A percentile compares a stretch with the other conserved stretches of the same genome.
Conservation (phyloP, 75 land plant genomes). For the Larix kaempferi region DNA sequence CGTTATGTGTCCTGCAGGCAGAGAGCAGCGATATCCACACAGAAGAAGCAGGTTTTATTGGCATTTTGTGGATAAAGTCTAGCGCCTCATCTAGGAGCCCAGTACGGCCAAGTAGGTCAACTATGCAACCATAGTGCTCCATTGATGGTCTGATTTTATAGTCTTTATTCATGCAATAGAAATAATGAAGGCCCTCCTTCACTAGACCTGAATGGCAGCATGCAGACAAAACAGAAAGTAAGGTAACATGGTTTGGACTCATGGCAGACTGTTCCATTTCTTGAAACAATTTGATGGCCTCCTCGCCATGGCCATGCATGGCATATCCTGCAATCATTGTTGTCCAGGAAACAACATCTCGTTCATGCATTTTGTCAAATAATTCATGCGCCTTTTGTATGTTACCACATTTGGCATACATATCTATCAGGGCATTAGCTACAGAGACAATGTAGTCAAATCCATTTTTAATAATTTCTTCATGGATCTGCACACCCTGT, state of each 20-base stretch:
- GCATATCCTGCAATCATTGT: constrained; percentile 1
- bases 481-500: constrained; percentile 12
- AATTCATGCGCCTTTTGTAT: not conserved
- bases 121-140: not conserved
- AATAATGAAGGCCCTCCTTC: not conserved
- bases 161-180: not conserved
- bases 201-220: not conserved
- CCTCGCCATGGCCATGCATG: not conserved
- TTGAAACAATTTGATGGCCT: constrained; percentile 3
- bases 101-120: constrained; percentile 6
- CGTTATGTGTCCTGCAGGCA: constrained; percentile 4
- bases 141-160: not conserved
- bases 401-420: constrained; percentile 10
- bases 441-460: not conserved
- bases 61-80: constrained; percentile 4
- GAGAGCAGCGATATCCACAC: constrained; percentile 11
- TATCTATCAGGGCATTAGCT: constrained; percentile 7
- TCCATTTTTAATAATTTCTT: not conserved
- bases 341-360: not conserved
- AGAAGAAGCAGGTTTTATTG: constrained; percentile 1
- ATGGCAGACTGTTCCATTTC: constrained; percentile 1
- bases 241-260: not conserved
- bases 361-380: not conserved
- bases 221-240: constrained; percentile 7
- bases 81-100: not conserved